Evolutionary conservation across 2,329 filamentous ascomycete genomes (phyloP).

Genomic region (Phaeosphaeriaceae sp.): DNA sequence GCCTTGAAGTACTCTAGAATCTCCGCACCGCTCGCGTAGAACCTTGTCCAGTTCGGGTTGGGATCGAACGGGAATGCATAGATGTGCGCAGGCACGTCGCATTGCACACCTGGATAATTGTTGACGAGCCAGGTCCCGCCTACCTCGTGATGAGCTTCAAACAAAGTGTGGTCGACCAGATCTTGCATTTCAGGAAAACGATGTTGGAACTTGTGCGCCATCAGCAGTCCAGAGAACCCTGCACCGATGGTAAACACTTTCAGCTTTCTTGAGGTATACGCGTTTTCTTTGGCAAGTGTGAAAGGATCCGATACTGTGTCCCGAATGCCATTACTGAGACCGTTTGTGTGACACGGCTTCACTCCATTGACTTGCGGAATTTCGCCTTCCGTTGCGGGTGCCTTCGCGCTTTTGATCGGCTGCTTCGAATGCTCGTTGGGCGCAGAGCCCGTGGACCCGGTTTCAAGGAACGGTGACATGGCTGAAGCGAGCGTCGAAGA

Average conservation of each 20-base stretch:
- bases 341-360: constrained; percentile 4
- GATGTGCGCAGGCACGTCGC: constrained; percentile 56
- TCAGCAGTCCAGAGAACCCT: constrained; percentile 57
- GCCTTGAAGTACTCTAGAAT: constrained; percentile 60
- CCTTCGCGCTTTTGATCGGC: constrained; percentile 1
- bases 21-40: constrained; percentile 56
- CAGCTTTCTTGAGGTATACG: constrained; percentile 47
- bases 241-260: constrained; percentile 59
- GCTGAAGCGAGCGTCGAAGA: background rate
- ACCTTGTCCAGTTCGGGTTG: constrained; percentile 58
- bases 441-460: constrained; percentile 9
- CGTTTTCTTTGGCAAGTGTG: constrained; percentile 24
- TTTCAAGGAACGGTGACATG: constrained; percentile 15
- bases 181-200: constrained; percentile 44
- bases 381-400: constrained; percentile 15
- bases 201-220: constrained; percentile 60
- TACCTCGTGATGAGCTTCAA: constrained; percentile 57
- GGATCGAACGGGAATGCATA: constrained; percentile 56
- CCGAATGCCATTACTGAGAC: constrained; percentile 1
- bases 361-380: constrained; percentile 18
- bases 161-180: constrained; percentile 58
- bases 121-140: constrained; percentile 59
- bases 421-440: constrained; percentile 1
- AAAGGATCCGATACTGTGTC: constrained; percentile 20
- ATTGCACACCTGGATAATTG: constrained; percentile 51